Evolutionary conservation across 2,329 filamentous ascomycete genomes (phyloP), one percentile per base, ranked within the genome.

Genomic region (Paraconiothyrium brasiliense): DNA sequence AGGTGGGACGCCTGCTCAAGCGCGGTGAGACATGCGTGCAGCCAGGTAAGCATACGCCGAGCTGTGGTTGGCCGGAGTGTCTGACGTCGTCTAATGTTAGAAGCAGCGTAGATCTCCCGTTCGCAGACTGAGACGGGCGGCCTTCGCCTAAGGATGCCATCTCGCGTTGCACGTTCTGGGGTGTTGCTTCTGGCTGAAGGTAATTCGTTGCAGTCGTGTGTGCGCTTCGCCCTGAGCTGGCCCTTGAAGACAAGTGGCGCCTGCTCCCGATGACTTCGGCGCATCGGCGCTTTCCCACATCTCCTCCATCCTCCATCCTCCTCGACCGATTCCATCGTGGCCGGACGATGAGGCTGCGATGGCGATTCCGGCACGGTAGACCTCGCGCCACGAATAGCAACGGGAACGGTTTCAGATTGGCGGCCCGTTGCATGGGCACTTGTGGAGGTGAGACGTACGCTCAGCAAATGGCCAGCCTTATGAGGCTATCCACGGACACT

Each of bases 81-180:
- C 39, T 44, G 4, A 27, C 27, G n/a, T 39, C 39, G 27, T 55
- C 52, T 55, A 55, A 55, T 52, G 16, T 46, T 55, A 55, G 52
- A 41, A 54, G 50, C 49, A 51, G 32, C 39, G 52, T 55, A 55
- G 39, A 55, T 55, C 52, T 46, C 52, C 39, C 52, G 52, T 55
- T 22, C 52, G 24, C 20, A 46, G 39, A 11, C 27, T 55, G 52
- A 55, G 52, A 34, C 37, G 13, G 46, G 52, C 39, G 39, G 52
- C 37, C 52, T 55, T 46, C 52, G 52, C 50, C 20, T 54, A 43
- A 34, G 20, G 24, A 22, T 35, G 52, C 39, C 2, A 54, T 43
- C 5, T 32, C 35, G 37, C 44, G 50, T 54, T 30, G 50, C 35
- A 11, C 22, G 14, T 37, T 11, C 20, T 6, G n/a, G 22, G 16